phyloP scores from a whole-genome alignment of 2,329 filamentous ascomycete species.

The Cucurbitaria berberidis region DNA sequence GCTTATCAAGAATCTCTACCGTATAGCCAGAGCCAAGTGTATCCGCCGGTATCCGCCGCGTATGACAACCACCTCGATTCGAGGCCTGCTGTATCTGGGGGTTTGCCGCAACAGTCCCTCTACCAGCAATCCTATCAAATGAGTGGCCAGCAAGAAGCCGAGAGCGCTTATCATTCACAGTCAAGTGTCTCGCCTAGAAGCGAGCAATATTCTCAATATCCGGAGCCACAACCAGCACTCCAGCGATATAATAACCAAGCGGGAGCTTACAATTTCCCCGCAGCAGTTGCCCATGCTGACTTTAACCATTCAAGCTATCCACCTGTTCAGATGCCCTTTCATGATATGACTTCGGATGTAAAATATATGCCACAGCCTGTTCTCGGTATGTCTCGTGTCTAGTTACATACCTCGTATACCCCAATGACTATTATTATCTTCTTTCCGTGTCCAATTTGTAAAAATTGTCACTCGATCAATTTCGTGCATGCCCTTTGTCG shows the following conservation, averaged over 20 bases:
- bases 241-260: constrained; percentile 33
- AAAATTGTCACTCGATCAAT: constrained; percentile 3
- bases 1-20: constrained; percentile 27
- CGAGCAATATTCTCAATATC: constrained; percentile 32
- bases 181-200: constrained; percentile 29
- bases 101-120: constrained; percentile 25
- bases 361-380: constrained; percentile 47
- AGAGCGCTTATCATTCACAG: constrained; percentile 28
- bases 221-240: constrained; percentile 25
- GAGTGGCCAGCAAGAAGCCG: constrained; percentile 27
- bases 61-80: constrained; percentile 29
- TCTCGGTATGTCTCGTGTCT: constrained; percentile 51
- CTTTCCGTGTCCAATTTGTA: constrained; percentile 21
- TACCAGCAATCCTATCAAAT: constrained; percentile 34
- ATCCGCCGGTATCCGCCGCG: constrained; percentile 34
- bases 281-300: constrained; percentile 34
- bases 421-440: constrained; percentile 41
- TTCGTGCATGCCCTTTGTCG: constrained; percentile 15
- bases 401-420: constrained; percentile 43
- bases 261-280: constrained; percentile 26
- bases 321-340: constrained; percentile 44
- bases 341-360: constrained; percentile 45
- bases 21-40: constrained; percentile 31
- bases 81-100: constrained; percentile 29
- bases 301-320: constrained; percentile 38